Evolutionary conservation across 768 basidiomycete species (phyloP).

Genomic region (Terana coerulea): DNA sequence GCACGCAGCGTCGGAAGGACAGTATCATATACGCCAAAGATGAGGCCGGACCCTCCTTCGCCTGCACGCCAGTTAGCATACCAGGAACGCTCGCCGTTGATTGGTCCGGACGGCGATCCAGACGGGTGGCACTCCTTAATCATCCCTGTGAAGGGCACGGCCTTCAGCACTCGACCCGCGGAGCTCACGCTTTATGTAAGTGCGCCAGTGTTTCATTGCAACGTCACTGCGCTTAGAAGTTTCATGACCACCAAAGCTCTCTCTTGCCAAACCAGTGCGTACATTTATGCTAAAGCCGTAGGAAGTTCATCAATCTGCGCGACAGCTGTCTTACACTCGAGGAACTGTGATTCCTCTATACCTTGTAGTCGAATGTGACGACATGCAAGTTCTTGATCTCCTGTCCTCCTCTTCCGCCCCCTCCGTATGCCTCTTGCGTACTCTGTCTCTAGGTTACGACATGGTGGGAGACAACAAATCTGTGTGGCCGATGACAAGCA

Average conservation of each 20-base stretch:
- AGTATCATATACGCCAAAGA: constrained; percentile 17
- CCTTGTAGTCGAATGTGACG: constrained; percentile 2
- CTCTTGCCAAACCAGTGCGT: constrained; percentile 13
- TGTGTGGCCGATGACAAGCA: not conserved
- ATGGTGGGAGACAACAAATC: not conserved
- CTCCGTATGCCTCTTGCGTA: constrained; percentile 5
- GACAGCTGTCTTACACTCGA: constrained; percentile 13
- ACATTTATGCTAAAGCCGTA: not conserved
- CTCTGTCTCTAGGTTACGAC: not conserved
- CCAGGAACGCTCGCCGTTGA: constrained; percentile 16
- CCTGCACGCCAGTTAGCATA: constrained; percentile 22
- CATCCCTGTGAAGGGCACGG: constrained; percentile 11
- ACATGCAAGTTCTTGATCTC: constrained; percentile 10
- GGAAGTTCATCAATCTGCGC: not conserved
- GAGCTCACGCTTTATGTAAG: not conserved
- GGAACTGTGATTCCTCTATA: constrained; percentile 10
- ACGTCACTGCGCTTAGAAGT: not conserved
- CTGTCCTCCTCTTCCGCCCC: constrained; percentile 1
- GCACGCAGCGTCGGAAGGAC: constrained; percentile 14
- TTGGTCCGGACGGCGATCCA: constrained; percentile 21
- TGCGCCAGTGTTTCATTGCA: not conserved
- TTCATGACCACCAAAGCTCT: not conserved
- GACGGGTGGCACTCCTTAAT: constrained; percentile 23
- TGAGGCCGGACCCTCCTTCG: constrained; percentile 18
- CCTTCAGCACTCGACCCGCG: constrained; percentile 16